These are phyloP conservation scores for Emergomyces pasteurianus DNA, from an alignment of 2,329 filamentous ascomycete species.

Conservation along the genomic window DNA sequence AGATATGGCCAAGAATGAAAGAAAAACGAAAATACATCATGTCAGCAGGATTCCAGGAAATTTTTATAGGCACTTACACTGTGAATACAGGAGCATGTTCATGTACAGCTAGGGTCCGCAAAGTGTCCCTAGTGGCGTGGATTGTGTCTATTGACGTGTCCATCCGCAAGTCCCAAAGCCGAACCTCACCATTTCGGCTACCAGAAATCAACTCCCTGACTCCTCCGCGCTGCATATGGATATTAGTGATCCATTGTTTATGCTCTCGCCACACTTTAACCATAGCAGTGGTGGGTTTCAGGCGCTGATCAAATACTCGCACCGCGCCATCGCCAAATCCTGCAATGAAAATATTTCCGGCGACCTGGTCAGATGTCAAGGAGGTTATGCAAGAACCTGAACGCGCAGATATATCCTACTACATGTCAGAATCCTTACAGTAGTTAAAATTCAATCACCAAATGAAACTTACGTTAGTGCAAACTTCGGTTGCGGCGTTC, in stretches of 20 bases:
- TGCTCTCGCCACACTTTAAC: constrained; percentile 96
- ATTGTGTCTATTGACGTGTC: constrained; percentile 63
- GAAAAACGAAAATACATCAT: background rate
- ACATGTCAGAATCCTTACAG: constrained; percentile 3
- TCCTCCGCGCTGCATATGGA: constrained; percentile 92
- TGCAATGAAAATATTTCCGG: constrained; percentile 88
- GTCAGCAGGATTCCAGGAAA: background rate
- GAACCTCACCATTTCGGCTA: constrained; percentile 84
- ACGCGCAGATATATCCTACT: constrained; percentile 74
- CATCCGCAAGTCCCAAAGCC: constrained; percentile 91
- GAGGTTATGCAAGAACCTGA: constrained; percentile 94
- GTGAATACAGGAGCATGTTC: constrained; percentile 95
- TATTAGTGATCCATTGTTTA: constrained; percentile 86
- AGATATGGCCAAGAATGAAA: constrained; percentile 7
- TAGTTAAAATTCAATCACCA: background rate
- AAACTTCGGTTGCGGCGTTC: constrained; percentile 89
- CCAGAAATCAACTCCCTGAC: constrained; percentile 83
- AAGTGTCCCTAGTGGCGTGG: constrained; percentile 60
- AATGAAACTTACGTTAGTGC: constrained; percentile 50
- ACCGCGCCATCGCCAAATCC: constrained; percentile 94
- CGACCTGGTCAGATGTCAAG: constrained; percentile 93
- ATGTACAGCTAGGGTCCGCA: constrained; percentile 81
- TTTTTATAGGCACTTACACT: constrained; percentile 49
- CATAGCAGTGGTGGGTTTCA: constrained; percentile 79
- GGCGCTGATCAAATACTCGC: constrained; percentile 81